A percentile compares a stretch with the other conserved stretches of the same genome.
phyloP scores from a whole-genome alignment of 768 basidiomycete species.

The Pisolithus orientalis region DNA sequence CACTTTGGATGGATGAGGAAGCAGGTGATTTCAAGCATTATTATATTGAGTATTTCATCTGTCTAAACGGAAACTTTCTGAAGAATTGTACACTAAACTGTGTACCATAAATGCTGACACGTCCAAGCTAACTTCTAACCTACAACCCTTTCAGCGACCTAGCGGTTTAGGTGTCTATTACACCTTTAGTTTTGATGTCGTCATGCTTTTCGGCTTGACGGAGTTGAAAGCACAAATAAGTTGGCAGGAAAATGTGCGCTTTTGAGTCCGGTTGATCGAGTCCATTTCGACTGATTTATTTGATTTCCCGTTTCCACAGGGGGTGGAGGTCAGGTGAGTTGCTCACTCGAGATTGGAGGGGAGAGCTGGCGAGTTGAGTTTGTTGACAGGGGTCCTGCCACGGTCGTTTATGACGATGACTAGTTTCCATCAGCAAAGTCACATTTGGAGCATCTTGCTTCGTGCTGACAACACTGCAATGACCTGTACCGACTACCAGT shows the following conservation, averaged over 20 bases:
- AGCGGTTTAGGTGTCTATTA: constrained; percentile 12
- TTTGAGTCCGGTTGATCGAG: background rate
- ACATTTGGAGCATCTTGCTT: too few species aligned
- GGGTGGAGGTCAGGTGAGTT: background rate
- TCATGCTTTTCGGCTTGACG: constrained; percentile 32
- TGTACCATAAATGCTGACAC: constrained; percentile 5
- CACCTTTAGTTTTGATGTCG: constrained; percentile 21
- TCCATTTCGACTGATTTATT: background rate
- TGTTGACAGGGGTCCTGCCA: too few species aligned
- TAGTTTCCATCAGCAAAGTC: too few species aligned
- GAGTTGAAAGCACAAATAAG: constrained; percentile 36
- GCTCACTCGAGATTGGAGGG: too few species aligned
- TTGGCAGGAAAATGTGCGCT: constrained; percentile 32
- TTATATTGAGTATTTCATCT: background rate
- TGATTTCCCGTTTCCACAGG: too few species aligned
- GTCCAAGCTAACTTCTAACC: background rate
- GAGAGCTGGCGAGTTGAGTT: background rate
- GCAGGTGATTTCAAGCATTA: background rate
- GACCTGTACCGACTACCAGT: too few species aligned
- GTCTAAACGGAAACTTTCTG: background rate
- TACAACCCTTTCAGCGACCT: background rate
- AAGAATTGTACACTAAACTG: constrained; percentile 4
- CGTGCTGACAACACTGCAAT: too few species aligned
- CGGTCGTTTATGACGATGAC: too few species aligned
- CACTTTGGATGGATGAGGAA: constrained; percentile 5